Evolutionary conservation across 2,329 filamentous ascomycete genomes (phyloP).

Genomic region (Aspergillus candidus): DNA sequence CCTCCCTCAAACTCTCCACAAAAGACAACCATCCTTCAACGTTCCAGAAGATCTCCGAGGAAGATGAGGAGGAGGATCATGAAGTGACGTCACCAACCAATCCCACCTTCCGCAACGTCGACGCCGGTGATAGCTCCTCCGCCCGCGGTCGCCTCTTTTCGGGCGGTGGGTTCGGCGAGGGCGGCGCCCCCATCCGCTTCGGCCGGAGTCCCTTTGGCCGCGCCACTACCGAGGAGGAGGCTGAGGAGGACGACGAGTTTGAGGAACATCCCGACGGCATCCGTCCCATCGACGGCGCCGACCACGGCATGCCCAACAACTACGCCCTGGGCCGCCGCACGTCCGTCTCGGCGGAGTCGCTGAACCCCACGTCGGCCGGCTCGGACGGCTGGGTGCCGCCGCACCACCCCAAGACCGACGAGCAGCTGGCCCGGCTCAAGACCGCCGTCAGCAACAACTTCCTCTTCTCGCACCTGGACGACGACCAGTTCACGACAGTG

Average conservation of each 20-base stretch:
- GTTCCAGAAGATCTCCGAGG: constrained; percentile 66
- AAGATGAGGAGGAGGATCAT: constrained; percentile 58
- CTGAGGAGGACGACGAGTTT: constrained; percentile 17
- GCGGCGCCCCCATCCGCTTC: constrained; percentile 25
- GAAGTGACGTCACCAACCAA: constrained; percentile 73
- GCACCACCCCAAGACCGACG: constrained; percentile 70
- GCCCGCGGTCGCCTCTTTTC: constrained; percentile 39
- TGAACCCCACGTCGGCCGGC: constrained; percentile 78
- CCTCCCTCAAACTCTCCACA: constrained; percentile 74
- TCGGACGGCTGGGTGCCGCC: constrained; percentile 90
- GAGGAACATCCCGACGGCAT: constrained; percentile 17
- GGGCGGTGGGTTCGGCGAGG: constrained; percentile 20
- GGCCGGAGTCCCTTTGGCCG: constrained; percentile 30
- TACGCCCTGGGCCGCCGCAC: constrained; percentile 92
- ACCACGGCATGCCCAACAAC: constrained; percentile 63
- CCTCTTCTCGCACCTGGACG: constrained; percentile 87
- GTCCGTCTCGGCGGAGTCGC: constrained; percentile 91
- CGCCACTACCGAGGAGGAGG: constrained; percentile 13
- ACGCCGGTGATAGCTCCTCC: constrained; percentile 20
- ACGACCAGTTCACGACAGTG: constrained; percentile 83
- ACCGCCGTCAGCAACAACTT: constrained; percentile 84
- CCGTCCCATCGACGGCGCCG: constrained; percentile 21
- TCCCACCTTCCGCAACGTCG: constrained; percentile 48
- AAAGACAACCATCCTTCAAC: constrained; percentile 47
- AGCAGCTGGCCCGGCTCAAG: constrained; percentile 74